Evolutionary conservation across 148 eudicot genomes (phyloP), one percentile per base, ranked within the genome.

Genomic region (Rhododendron vialii): DNA sequence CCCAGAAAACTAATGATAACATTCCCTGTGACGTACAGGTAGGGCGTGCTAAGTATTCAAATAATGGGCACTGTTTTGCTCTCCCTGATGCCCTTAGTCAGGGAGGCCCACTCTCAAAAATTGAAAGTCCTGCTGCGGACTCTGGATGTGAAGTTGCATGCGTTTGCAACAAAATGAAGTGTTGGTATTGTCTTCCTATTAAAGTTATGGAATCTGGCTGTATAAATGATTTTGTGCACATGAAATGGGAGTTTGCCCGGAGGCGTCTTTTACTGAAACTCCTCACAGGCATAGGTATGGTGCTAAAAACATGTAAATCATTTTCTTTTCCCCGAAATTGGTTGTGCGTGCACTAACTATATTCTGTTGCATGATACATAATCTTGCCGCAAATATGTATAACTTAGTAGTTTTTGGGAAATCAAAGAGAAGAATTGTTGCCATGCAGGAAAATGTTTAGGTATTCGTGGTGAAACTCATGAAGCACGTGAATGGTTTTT

Each of bases 191-290:
- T 89, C 91, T 90, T 84, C 90, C 86, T 53, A 76, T 51, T 71
- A 92, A 90, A 83, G 84, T 89, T 69, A 82, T 86, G 36, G 61
- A 63, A 76, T 83, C 89, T 83, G 90, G 92, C 73, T 89, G 91
- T 43, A 22, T 94, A 41, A 88, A 28, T 57, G 82, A 83, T 84
- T 85, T 91, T 82, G 88, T 92, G 71, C 89, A 61, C 84, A 85
- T 94, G 92, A 93, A 91, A 86, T 94, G 96, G 98, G 98, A 97
- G 91, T 89, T 93, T 82, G 91, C 84, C 43, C 93, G 97, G 86
- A 90, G 98, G 87, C 90, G 89, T 79, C 93, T 90, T 82, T 89
- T 86, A 47, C 79, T 94, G 89, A 91, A 91, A 84, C 86, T 93
- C 73, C 95, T 93, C 15, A 77, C 90, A 41, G 90, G 92, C 87